Base-by-base conservation (phyloP, 495 filamentous ascomycete genomes). In the Penicillium coffeae region DNA sequence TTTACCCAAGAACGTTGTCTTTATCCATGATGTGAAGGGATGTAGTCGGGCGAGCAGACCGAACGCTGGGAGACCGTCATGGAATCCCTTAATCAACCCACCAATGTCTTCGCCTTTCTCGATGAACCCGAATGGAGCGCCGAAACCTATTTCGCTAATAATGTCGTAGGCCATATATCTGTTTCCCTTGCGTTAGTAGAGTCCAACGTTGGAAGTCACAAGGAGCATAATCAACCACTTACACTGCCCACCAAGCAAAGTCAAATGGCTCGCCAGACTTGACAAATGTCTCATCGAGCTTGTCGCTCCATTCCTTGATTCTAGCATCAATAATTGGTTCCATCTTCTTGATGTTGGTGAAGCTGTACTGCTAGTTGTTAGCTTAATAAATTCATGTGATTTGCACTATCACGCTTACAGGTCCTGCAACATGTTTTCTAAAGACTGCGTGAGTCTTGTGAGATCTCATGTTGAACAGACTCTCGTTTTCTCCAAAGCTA, bases 81-180 rank as follows among this genome's bases (percentile, higher is more conserved):
- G 73, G 52, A 81, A 75, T 2, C 68, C 66, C 37, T 75, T 63
- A 36, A 82, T 75, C 7, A 86, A 70, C 19, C 75, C 71, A 32
- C 74, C 70, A 22, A 79, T 68, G 55, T 88, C 85, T 5, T 68
- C 62, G 21, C 81, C 82, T 43, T 69, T 70, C 35, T 76, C 69
- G 2, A 87, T 65, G 54, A 80, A 86, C 12, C 84, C 84, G 16
- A 87, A 73, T 1, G 82, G 72, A 25, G 74, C 65, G 10, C 83
- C 82, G 56, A 84, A 84, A 8, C 77, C 81, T 27, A 87, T 67
- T 51, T 85, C 78, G 9, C 76, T 78, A 46, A 88, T 82, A 1
- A 82, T 72, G 52, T 88, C 86, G 52, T 85, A 78, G 5, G 81
- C 78, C 57, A 81, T 76, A 44, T 66, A 77, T 1, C 68, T 71